These are phyloP conservation scores for Diaporthe sp. DNA, from an alignment of 2,329 filamentous ascomycete genomes.

Conservation along the genomic window DNA sequence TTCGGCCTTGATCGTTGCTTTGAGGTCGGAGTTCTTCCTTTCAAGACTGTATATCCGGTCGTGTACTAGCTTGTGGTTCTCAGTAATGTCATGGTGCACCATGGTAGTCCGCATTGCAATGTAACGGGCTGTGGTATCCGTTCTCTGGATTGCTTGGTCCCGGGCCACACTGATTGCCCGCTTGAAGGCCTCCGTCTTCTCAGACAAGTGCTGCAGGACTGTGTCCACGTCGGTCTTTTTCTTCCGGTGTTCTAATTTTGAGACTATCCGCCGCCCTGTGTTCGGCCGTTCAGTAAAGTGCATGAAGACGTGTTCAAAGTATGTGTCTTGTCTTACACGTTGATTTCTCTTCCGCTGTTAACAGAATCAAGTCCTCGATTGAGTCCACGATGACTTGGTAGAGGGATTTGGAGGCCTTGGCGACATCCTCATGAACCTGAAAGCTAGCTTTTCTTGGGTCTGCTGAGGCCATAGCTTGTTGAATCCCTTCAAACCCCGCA, in stretches of 20 bases:
- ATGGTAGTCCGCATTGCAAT: background rate
- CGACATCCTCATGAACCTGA: background rate
- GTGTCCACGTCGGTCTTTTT: constrained; percentile 9
- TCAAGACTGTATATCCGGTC: constrained; percentile 3
- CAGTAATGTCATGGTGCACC: background rate
- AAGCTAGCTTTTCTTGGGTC: constrained; percentile 13
- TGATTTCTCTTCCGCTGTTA: constrained; percentile 8
- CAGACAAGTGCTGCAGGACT: constrained; percentile 8
- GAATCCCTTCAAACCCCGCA: constrained; percentile 14
- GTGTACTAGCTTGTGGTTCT: background rate
- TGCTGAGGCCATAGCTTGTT: constrained; percentile 23
- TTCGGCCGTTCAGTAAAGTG: no score
- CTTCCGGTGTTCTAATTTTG: background rate
- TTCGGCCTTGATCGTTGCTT: constrained; percentile 3
- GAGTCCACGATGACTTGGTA: constrained; percentile 25
- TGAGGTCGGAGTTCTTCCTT: background rate
- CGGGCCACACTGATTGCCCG: background rate
- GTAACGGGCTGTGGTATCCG: background rate
- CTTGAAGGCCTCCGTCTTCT: constrained; percentile 11
- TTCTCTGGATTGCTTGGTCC: constrained; percentile 3
- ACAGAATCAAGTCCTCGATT: constrained; percentile 4
- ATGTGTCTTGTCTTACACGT: background rate
- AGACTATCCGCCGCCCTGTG: constrained; percentile 20
- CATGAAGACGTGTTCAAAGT: no score
- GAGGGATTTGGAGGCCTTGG: background rate